Conservation (phyloP, 1,284 basidiomycete genomes). For the Hortiboletus rubellus region DNA sequence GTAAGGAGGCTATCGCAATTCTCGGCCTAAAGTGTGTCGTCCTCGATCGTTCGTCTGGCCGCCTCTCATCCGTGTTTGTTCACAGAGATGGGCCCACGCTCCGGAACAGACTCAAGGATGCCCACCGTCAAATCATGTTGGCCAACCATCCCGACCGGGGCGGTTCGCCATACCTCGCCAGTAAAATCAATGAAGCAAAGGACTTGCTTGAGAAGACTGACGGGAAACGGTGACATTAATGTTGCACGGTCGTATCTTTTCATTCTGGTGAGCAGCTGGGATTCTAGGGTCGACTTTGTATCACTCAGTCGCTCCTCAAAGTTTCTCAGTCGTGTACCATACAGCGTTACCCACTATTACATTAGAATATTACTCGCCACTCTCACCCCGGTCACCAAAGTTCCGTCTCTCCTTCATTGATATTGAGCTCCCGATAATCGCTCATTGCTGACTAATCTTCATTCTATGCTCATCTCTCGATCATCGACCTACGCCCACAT, state of each 20-base stretch:
- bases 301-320: neutral
- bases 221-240: conserved; percentile 40
- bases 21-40: conserved; percentile 85
- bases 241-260: neutral
- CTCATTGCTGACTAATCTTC: conserved; percentile 27
- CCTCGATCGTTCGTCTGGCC: neutral
- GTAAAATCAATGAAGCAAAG: conserved; percentile 95
- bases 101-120: conserved; percentile 79
- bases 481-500: neutral
- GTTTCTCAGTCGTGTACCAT: conserved; percentile 15
- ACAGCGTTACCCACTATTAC: neutral
- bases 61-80: neutral
- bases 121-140: conserved; percentile 90
- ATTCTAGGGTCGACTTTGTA: neutral
- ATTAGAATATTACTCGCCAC: no score
- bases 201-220: conserved; percentile 77
- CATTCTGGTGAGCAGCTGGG: conserved; percentile 14
- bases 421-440: no score
- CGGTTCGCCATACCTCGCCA: conserved; percentile 95
- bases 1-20: conserved; percentile 88
- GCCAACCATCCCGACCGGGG: conserved; percentile 97
- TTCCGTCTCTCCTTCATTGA: no score
- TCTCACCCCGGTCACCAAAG: no score
- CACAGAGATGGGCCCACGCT: conserved; percentile 74
- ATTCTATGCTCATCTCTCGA: neutral